These are phyloP conservation scores for Cyberlindnera xishuangbannaensis DNA, from an alignment of 805 yeast genomes.

Conservation along the genomic window DNA sequence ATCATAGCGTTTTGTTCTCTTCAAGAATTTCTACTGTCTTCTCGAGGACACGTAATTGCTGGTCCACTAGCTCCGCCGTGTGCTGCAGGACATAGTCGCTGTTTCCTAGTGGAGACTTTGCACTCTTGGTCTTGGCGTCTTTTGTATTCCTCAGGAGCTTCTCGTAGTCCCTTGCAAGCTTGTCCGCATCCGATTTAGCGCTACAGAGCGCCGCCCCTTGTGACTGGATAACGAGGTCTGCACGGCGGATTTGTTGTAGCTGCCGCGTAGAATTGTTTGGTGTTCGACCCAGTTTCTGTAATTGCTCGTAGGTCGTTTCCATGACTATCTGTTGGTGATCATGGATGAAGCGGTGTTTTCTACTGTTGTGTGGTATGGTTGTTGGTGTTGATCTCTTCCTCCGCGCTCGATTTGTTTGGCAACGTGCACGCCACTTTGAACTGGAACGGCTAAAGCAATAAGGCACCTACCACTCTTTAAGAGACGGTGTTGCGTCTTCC, in stretches of 20 bases:
- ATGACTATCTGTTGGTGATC: background rate
- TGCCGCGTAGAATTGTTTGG: conserved; percentile 15
- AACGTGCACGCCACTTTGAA: too few relatives aligned
- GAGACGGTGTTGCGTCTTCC: background rate
- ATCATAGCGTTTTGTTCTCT: conserved; percentile 22
- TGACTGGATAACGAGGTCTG: conserved; percentile 18
- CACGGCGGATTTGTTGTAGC: conserved; percentile 19
- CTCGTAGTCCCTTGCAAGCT: conserved; percentile 5
- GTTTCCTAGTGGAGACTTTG: conserved; percentile 3
- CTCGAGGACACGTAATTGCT: conserved; percentile 67
- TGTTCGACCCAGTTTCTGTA: conserved; percentile 4
- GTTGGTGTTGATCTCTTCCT: too few relatives aligned
- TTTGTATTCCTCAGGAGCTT: conserved; percentile 5
- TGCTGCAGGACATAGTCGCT: conserved; percentile 37
- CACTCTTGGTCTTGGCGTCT: conserved; percentile 2
- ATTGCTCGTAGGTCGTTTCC: conserved; percentile 4
- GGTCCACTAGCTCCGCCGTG: conserved; percentile 65
- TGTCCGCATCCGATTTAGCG: conserved; percentile 9
- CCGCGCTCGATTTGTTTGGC: too few relatives aligned
- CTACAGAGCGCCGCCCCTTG: conserved; percentile 15
- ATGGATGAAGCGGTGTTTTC: background rate
- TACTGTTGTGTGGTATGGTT: background rate
- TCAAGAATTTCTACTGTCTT: conserved; percentile 37
- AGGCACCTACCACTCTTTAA: background rate
- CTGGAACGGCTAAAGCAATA: background rate